These are phyloP conservation scores for Solidago caesia DNA, from an alignment of 129 eudicot genomes.

Conservation along the genomic window DNA sequence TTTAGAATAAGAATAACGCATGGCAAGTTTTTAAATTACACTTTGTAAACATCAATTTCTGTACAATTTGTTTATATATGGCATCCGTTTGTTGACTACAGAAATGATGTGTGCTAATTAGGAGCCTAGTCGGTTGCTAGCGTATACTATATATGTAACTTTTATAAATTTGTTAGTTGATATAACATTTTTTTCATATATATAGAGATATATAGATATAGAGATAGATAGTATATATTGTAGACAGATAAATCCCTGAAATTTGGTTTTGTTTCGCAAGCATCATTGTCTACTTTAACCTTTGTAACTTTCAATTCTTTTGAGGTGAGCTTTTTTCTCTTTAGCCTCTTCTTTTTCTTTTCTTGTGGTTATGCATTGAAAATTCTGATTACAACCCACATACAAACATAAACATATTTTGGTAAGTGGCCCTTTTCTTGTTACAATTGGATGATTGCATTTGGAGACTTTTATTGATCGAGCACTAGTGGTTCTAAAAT, in stretches of 20 bases:
- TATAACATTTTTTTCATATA: not conserved
- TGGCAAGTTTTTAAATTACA: not conserved
- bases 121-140: not conserved
- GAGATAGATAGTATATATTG: not conserved
- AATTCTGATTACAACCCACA: constrained; percentile 33
- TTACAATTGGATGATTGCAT: constrained; percentile 43
- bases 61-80: not conserved
- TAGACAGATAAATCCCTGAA: constrained; percentile 33
- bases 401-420: constrained; percentile 26
- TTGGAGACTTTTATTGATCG: constrained; percentile 28
- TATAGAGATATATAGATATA: not conserved
- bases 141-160: too few species aligned
- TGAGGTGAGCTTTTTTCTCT: constrained; percentile 47
- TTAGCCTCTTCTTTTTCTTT: constrained; percentile 22
- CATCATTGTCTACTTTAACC: constrained; percentile 60
- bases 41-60: not conserved
- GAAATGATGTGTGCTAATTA: not conserved
- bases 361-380: constrained; percentile 24
- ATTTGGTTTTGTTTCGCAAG: constrained; percentile 44
- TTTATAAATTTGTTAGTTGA: not conserved
- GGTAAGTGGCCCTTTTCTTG: constrained; percentile 28
- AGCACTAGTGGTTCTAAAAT: constrained; percentile 5
- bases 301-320: constrained; percentile 61
- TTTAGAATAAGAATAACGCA: not conserved
- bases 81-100: constrained; percentile 5